phyloP scores from a whole-genome alignment of 2,329 filamentous ascomycete species.

The Neopestalotiopsis clavispora region DNA sequence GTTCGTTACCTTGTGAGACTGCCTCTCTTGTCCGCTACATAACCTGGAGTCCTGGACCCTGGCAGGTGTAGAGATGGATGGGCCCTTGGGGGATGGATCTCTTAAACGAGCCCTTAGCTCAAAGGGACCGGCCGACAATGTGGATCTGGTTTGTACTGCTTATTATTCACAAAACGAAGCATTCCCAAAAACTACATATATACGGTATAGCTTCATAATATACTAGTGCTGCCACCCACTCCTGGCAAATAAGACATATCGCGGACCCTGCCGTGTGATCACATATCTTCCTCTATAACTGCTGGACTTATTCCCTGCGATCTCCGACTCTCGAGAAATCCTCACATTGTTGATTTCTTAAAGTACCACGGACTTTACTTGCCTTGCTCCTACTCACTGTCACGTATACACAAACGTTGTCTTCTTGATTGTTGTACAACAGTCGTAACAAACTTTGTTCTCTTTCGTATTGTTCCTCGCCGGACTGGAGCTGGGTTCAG shows the following conservation, averaged over 20 bases:
- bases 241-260: slow-evolving; percentile 6
- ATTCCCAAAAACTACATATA: background rate
- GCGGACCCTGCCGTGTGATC: slow-evolving; percentile 12
- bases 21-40: background rate
- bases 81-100: background rate
- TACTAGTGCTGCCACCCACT: background rate
- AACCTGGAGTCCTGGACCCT: background rate
- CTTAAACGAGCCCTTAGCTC: background rate
- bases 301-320: slow-evolving; percentile 8
- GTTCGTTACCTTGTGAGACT: background rate
- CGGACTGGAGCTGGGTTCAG: background rate
- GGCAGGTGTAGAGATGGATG: background rate
- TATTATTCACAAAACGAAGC: slow-evolving; percentile 1
- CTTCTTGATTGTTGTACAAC: background rate
- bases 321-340: slow-evolving; percentile 1
- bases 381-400: background rate
- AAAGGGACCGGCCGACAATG: background rate
- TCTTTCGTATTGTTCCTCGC: background rate
- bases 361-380: background rate
- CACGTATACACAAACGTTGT: background rate
- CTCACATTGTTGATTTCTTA: background rate
- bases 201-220: background rate
- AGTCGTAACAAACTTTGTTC: background rate
- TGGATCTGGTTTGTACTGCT: too few relatives aligned
- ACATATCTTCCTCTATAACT: slow-evolving; percentile 4